Base-by-base conservation (phyloP, 2,329 filamentous ascomycete genomes). In the Verticillium zaregamsianum region DNA sequence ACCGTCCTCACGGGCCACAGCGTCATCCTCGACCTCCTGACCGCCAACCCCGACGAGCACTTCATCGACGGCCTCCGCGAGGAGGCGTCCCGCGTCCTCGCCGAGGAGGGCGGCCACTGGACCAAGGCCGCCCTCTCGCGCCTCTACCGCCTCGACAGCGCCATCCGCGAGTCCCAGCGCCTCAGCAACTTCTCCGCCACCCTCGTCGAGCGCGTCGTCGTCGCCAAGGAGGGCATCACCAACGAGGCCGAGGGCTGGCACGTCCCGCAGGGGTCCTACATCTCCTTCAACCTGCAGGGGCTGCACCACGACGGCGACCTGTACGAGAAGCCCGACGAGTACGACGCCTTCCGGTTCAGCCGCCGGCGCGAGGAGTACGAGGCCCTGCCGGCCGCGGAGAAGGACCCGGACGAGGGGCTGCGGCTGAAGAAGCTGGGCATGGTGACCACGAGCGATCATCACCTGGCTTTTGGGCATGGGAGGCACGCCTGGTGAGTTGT, bases 381-480 rank as follows among this genome's bases (percentile, higher is more conserved):
- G 33, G 67, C 59, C 0, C 70, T 68, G 15, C 62, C 69, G 0
- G 64, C 67, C 0, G 69, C 70, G 4, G 68, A 72, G 60, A 71
- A 70, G 58, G 70, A 68, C 28, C 49, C 64, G 1, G 72, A 71
- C 3, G 73, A 74, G 14, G 70, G 68, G 0, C 64, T 80, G 55
- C 68, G 66, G 52, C 67, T 70, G 17, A 79, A 77, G 54, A 77
- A 80, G 69, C 65, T 80, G 17, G 79, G 82, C 3, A 79, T 87
- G 74, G 80, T 85, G 14, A 82, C 82, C 5, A 85, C 84, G 2
- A 81, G 79, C 39, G 74, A 80, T 40, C 69, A 73, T 8, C 80
- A 84, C 65, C 68, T 86, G 23, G 74, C 80, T 0, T 88, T 87
- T 69, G 84, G 85, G 0, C 82, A 86, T 63, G 85, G 85, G 8